Percentiles rank a stretch among this genome's conserved stretches.
Conservation (phyloP, 495 filamentous ascomycete species). For the Alectoria sarmentosa region DNA sequence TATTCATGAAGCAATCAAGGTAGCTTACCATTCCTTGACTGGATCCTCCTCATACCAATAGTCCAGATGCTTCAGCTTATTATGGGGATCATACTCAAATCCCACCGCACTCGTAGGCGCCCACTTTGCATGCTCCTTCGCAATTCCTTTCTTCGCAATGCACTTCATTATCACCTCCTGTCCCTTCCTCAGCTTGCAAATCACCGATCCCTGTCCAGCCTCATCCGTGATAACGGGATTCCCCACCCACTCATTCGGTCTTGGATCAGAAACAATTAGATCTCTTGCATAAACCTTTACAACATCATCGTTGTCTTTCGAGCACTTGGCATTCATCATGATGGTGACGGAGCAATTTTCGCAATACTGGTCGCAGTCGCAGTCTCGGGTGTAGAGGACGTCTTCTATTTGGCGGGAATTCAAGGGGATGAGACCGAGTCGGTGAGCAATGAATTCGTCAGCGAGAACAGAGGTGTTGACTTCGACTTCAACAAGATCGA, state of each 20-base stretch:
- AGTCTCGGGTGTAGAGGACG: conserved; percentile 86
- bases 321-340: conserved; percentile 75
- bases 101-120: conserved; percentile 83
- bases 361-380: conserved; percentile 91
- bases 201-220: conserved; percentile 69
- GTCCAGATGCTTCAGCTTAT: conserved; percentile 81
- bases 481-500: conserved; percentile 90
- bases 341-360: conserved; percentile 81
- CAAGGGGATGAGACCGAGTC: conserved; percentile 85
- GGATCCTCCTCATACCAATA: conserved; percentile 91
- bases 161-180: conserved; percentile 87
- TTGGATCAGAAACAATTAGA: conserved; percentile 55
- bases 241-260: conserved; percentile 66
- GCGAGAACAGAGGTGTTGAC: conserved; percentile 89
- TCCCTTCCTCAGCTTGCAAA: conserved; percentile 79
- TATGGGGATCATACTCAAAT: conserved; percentile 97
- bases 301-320: conserved; percentile 53
- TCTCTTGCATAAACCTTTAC: conserved; percentile 91
- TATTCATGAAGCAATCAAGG: not conserved
- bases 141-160: conserved; percentile 95
- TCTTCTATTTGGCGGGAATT: conserved; percentile 77
- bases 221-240: conserved; percentile 80
- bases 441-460: conserved; percentile 92
- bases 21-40: conserved; percentile 74
- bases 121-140: conserved; percentile 99